A percentile compares a stretch with the other conserved stretches of the same genome.
Conservation (phyloP, 2,329 filamentous ascomycete species). For the Rhexocercosporidium sp. region DNA sequence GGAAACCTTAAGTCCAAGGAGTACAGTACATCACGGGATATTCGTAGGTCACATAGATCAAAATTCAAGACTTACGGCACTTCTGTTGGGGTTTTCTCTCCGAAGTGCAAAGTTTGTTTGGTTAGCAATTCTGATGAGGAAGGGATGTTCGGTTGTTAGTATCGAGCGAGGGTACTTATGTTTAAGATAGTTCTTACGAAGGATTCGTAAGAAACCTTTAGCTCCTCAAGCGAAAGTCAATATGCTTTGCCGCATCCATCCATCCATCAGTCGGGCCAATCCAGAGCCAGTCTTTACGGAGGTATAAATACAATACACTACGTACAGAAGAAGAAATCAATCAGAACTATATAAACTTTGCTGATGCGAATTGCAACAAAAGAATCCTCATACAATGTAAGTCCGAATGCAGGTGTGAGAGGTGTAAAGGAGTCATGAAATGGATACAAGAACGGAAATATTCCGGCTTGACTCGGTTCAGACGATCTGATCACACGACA, state of each 20-base stretch:
- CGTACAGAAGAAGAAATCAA: not conserved
- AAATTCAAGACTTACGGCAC: not conserved
- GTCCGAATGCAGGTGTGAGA: not conserved
- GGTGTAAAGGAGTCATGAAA: not conserved
- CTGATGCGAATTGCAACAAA: slow-evolving; percentile 17
- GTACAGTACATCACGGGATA: too few relatives aligned
- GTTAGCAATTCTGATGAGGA: not conserved
- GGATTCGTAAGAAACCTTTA: not conserved
- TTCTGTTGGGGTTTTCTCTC: not conserved
- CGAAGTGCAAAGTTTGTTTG: not conserved
- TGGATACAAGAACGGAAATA: not conserved
- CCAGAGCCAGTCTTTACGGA: too few relatives aligned
- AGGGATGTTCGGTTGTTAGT: not conserved
- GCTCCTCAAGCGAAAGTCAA: slow-evolving; percentile 7
- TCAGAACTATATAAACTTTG: not conserved
- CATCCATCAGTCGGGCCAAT: not conserved
- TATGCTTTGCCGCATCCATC: not conserved
- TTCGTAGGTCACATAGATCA: too few relatives aligned
- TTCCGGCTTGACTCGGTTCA: not conserved
- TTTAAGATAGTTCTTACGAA: slow-evolving; percentile 5
- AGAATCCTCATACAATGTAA: too few relatives aligned
- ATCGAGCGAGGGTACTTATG: too few relatives aligned
- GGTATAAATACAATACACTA: too few relatives aligned
- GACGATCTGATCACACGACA: not conserved
- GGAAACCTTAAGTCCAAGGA: too few relatives aligned